Evolutionary conservation across 352 stramenopile species (phyloP), one percentile per base, ranked within the genome.

Genomic region (Globisporangium iwayamae): DNA sequence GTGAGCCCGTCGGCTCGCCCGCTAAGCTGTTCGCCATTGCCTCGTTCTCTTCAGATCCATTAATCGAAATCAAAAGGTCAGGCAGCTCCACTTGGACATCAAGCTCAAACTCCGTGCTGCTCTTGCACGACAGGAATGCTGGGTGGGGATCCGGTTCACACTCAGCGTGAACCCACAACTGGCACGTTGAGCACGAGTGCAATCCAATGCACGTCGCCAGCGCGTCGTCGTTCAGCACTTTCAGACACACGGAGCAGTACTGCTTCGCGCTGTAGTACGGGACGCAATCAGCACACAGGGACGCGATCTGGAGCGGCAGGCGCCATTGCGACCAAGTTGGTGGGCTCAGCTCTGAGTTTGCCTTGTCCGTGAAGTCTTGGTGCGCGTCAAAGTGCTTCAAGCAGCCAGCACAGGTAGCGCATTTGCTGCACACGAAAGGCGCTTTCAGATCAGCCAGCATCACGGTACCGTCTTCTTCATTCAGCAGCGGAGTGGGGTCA

Each of bases 121-220:
- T 70, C 14, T 53, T 68, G 8, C 68, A 66, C 1, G 71, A 62
- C 38, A 85, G 72, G 50, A 92, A 89, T 8, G 75, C 78, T 62
- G 81, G 71, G 20, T 92, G 73, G 6, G 74, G 72, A 36, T 94
- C 86, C 2, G 81, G 82, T 36, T 96, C 88, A 54, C 88, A 96
- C n/a, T 75, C 70, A 7, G 79, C 73, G 43, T 96, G 88, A 5
- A 93, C 80, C 83, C 83, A 96, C 16, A 89, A 71, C n/a, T 87
- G 69, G 34, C 88, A 96, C 2, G 75, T 88, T 11, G 79, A 85
- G 54, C 87, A 96, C 13, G 83, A 77, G 4, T 94, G 67, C 48
- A 94, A 63, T 38, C 78, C 65, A 22, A 84, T 64, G 45, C 75
- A 85, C 0, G 76, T 83, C 16, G 73, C 53, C 2, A 89, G 54